Percentiles rank a stretch among this genome's conserved stretches.
Conservation (phyloP, 345 rosid species). For the Populus nigra region DNA sequence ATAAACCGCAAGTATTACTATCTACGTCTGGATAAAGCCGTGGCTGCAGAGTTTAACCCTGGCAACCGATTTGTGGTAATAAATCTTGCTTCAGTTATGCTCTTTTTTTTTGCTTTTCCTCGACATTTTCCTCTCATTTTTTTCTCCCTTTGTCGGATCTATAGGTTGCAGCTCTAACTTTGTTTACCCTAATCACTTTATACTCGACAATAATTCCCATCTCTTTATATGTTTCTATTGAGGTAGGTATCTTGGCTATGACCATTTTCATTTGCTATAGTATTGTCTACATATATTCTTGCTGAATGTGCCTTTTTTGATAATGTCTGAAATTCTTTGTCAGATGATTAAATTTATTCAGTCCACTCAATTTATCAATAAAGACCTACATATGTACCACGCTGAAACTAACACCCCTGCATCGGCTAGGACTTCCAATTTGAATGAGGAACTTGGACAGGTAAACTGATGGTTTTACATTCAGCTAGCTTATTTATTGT, state of each 20-base stretch:
- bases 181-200: slow-evolving; percentile 88
- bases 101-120: neutral
- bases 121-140: neutral
- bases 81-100: slow-evolving; percentile 11
- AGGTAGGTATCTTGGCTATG: slow-evolving; percentile 49
- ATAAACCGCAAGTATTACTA: slow-evolving; percentile 67
- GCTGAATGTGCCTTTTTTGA: slow-evolving; percentile 13
- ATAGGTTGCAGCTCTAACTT: slow-evolving; percentile 72
- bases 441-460: slow-evolving; percentile 99
- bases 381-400: slow-evolving; percentile 89
- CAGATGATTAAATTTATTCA: slow-evolving; percentile 98
- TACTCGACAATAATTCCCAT: slow-evolving; percentile 95
- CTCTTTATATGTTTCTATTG: slow-evolving; percentile 95
- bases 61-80: slow-evolving; percentile 68
- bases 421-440: slow-evolving; percentile 91
- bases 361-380: slow-evolving; percentile 91
- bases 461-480: slow-evolving; percentile 33
- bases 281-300: slow-evolving; percentile 3
- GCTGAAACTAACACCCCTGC: slow-evolving; percentile 92
- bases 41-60: slow-evolving; percentile 66
- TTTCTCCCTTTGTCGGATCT: slow-evolving; percentile 24
- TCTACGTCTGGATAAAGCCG: slow-evolving; percentile 48
- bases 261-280: slow-evolving; percentile 1
- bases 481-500: slow-evolving; percentile 3
- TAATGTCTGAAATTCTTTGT: slow-evolving; percentile 19